A percentile compares a stretch with the other conserved stretches of the same genome.
phyloP scores from a whole-genome alignment of 179 eudicot genomes.

The Beta lomatogona region DNA sequence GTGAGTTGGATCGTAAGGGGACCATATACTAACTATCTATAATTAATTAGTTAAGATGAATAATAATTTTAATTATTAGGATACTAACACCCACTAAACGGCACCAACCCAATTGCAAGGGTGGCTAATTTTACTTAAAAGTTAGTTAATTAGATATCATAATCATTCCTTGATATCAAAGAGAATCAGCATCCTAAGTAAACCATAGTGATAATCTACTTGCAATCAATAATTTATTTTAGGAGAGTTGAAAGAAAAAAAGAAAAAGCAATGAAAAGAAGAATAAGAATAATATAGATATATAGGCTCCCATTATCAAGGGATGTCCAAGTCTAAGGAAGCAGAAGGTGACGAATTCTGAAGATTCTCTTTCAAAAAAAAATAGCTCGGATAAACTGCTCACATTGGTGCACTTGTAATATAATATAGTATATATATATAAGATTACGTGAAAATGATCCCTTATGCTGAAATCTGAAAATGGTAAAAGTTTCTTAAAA shows the following conservation, averaged over 20 bases:
- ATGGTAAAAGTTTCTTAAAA: too few species aligned
- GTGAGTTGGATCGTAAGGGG: conserved; percentile 31
- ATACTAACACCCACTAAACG: conserved; percentile 17
- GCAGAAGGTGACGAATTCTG: conserved; percentile 36
- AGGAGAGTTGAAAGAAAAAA: background rate
- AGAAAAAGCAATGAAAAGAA: background rate
- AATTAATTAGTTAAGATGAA: conserved; percentile 1
- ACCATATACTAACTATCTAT: conserved; percentile 17
- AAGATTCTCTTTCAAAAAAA: conserved; percentile 30
- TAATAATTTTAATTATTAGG: background rate
- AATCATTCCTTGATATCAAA: conserved; percentile 9
- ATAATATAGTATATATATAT: too few species aligned
- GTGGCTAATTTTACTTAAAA: conserved; percentile 17
- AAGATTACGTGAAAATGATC: too few species aligned
- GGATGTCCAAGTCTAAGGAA: conserved; percentile 35
- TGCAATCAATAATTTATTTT: conserved; percentile 12
- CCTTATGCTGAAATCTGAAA: too few species aligned
- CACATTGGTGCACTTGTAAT: conserved; percentile 1
- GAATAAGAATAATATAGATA: conserved; percentile 2
- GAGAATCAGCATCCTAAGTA: conserved; percentile 37
- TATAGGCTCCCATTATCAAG: conserved; percentile 32
- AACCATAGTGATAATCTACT: conserved; percentile 13
- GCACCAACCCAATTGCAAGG: conserved; percentile 32
- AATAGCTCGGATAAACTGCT: conserved; percentile 22
- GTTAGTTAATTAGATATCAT: conserved; percentile 9